Conservation (phyloP, 2,329 filamentous ascomycete species). For the Fusarium sp. region DNA sequence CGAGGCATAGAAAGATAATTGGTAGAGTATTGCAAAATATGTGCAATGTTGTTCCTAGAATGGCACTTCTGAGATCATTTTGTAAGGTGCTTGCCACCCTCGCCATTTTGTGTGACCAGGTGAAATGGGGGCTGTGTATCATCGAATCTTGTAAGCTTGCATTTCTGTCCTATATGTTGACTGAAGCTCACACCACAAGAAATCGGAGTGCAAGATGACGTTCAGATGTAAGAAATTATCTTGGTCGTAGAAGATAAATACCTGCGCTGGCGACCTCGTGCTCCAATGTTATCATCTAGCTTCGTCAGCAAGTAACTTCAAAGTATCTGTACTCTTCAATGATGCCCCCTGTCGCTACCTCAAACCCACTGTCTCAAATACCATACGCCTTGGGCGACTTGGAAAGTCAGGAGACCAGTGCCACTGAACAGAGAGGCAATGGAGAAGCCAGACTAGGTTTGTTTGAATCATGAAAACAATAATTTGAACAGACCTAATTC, state of each 20-base stretch:
- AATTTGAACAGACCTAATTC: background rate
- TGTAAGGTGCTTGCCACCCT: background rate
- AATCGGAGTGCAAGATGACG: background rate
- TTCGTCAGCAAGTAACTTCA: slow-evolving; percentile 14
- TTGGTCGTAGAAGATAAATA: slow-evolving; percentile 15
- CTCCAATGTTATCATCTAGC: background rate
- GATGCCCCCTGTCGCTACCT: slow-evolving; percentile 16
- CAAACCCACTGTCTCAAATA: background rate
- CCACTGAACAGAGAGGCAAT: background rate
- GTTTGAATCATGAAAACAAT: background rate
- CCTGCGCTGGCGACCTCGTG: background rate
- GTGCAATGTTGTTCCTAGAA: background rate
- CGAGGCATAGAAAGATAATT: slow-evolving; percentile 19
- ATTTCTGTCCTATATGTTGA: background rate
- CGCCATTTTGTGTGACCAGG: background rate
- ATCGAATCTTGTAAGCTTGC: background rate
- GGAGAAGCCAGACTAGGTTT: slow-evolving; percentile 6
- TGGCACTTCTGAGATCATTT: background rate
- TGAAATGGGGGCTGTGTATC: background rate
- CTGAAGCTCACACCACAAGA: background rate
- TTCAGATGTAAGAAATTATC: background rate
- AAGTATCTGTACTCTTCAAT: slow-evolving; percentile 11
- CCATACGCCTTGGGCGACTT: background rate
- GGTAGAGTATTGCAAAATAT: background rate
- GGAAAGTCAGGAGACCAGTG: background rate